Percentiles rank a stretch among this genome's conserved stretches.
Evolutionary conservation across 257 asterid species (phyloP).

Genomic region (Solanum verrucosum): DNA sequence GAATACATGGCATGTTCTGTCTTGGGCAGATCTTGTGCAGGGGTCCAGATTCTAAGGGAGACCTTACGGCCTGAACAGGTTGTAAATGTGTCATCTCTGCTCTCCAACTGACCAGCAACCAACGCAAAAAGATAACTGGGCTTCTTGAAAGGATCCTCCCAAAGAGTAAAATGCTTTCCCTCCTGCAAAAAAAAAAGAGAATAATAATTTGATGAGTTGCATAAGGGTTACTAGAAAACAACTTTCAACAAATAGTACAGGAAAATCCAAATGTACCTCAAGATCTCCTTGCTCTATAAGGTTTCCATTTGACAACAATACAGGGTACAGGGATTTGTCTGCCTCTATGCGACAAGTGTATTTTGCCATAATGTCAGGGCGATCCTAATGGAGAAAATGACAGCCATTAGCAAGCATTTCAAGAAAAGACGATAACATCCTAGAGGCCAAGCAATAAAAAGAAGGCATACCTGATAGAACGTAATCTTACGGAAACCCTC

Average conservation of each 20-base stretch:
- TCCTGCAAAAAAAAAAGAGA: conserved; percentile 35
- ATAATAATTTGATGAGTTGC: background rate
- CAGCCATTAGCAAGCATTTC: conserved; percentile 9
- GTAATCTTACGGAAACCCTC: conserved; percentile 95
- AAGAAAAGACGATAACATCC: background rate
- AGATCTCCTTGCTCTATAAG: conserved; percentile 78
- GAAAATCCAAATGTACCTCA: conserved; percentile 36
- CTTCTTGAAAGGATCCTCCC: conserved; percentile 95
- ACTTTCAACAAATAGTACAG: background rate
- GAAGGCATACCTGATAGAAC: conserved; percentile 59
- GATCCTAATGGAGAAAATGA: conserved; percentile 47
- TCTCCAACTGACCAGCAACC: conserved; percentile 89
- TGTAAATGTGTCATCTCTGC: conserved; percentile 72
- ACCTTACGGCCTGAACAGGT: conserved; percentile 85
- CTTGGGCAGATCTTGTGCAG: conserved; percentile 82
- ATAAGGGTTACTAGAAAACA: background rate
- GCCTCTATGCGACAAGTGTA: conserved; percentile 90
- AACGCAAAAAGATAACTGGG: conserved; percentile 96
- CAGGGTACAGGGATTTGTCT: conserved; percentile 87
- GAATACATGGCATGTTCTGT: conserved; percentile 97
- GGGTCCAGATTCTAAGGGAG: conserved; percentile 84
- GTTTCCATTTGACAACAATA: conserved; percentile 80
- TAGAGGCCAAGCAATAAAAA: background rate
- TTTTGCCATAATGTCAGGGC: conserved; percentile 94
- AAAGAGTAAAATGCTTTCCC: conserved; percentile 60